These are phyloP conservation scores for Metschnikowia orientalis DNA, from an alignment of 805 yeast species.

Conservation along the genomic window DNA sequence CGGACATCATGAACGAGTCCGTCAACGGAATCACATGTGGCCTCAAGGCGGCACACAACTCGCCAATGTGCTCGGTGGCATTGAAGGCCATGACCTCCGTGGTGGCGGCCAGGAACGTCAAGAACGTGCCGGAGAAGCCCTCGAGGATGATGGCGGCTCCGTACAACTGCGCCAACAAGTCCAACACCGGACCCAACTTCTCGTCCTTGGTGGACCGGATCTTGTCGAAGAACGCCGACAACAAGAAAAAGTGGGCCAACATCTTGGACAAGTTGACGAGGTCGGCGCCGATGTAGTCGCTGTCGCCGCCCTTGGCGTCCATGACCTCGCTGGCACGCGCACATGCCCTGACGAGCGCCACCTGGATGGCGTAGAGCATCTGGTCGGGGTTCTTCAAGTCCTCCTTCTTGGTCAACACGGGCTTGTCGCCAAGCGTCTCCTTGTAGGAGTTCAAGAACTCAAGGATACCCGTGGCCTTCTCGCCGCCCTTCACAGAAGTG, in stretches of 20 bases:
- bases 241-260: conserved; percentile 46
- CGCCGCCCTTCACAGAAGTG: conserved; percentile 35
- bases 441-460: conserved; percentile 36
- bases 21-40: conserved; percentile 72
- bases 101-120: conserved; percentile 56
- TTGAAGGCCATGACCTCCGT: conserved; percentile 45
- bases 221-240: conserved; percentile 37
- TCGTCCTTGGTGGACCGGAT: conserved; percentile 29
- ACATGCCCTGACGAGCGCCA: conserved; percentile 38
- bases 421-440: conserved; percentile 23
- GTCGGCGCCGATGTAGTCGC: conserved; percentile 45
- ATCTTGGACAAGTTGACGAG: conserved; percentile 47
- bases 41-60: conserved; percentile 40
- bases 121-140: conserved; percentile 64
- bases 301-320: conserved; percentile 32
- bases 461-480: conserved; percentile 41
- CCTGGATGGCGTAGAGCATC: conserved; percentile 26
- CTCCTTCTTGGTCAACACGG: conserved; percentile 24
- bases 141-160: conserved; percentile 57
- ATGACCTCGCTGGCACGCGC: conserved; percentile 28
- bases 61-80: conserved; percentile 37
- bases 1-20: conserved; percentile 79
- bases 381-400: conserved; percentile 23
- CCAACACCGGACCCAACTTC: conserved; percentile 47
- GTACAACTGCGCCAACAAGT: conserved; percentile 55